Evolutionary conservation across 306 rosid genomes (phyloP), one percentile per base, ranked within the genome.

Genomic region (Rosa chinensis): DNA sequence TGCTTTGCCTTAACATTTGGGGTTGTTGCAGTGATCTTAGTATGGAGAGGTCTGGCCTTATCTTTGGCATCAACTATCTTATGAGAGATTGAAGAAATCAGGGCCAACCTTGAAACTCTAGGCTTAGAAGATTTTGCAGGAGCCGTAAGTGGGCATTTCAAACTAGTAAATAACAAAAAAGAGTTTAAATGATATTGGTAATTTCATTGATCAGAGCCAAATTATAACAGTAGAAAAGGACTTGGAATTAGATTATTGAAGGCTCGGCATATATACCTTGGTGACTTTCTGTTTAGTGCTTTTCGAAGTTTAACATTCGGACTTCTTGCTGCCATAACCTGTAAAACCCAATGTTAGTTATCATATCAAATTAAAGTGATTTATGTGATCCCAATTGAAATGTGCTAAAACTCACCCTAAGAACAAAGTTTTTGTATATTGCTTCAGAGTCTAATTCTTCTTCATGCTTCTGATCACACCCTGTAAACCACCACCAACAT

Each of bases 291-390:
- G 40, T 66, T 64, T 16, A 92, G 75, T 39, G 82, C 89, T 78
- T 87, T 92, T 73, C 85, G 86, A 43, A 92, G 89, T 21, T 87
- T 80, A 18, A 95, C 79, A 83, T 95, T 93, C 5, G 99, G 99
- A 82, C 99, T 95, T 79, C 99, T 93, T 3, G 99, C 96, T 10
- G 98, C 98, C 99, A 93, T 93, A 67, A 93, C 97, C 97, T 93
- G 90, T 49, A 77, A 48, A 83, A 56, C 39, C 50, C 78, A 81
- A 55, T 75, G 63, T 47, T 10, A 23, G 63, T 47, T 10, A 23
- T 70, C 58, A 85, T 44, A 72, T 68, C 48, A 12, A 79, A 44
- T 49, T 55, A 40, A 73, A 71, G 48, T 63, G 59, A 53, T 61
- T 52, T 25, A 10, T 52, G 10, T 62, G 75, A 72, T 40, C 13